phyloP scores from a whole-genome alignment of 1,139 yeast genomes.

The Kurtzmaniella natalensis region DNA sequence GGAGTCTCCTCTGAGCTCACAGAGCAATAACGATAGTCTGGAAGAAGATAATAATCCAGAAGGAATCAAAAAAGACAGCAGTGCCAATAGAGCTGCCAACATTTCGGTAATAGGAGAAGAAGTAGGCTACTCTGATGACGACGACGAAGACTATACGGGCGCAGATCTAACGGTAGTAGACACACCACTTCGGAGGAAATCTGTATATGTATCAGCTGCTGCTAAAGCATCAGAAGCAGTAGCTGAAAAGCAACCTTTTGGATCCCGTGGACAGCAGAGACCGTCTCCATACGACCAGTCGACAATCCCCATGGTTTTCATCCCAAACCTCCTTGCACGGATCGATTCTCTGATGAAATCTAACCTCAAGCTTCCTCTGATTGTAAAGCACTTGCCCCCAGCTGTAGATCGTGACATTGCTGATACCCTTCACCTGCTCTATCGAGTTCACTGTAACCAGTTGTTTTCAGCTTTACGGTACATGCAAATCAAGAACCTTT shows the following conservation, averaged over 20 bases:
- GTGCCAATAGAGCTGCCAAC: too few relatives aligned
- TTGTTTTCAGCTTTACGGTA: slow-evolving; percentile 63
- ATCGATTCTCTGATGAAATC: slow-evolving; percentile 20
- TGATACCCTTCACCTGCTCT: slow-evolving; percentile 55
- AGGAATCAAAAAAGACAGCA: too few relatives aligned
- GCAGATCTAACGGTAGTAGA: too few relatives aligned
- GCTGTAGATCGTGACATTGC: slow-evolving; percentile 56
- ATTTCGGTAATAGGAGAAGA: not conserved
- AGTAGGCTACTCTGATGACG: not conserved
- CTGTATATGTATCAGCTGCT: too few relatives aligned
- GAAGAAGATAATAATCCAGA: not conserved
- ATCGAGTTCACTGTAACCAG: slow-evolving; percentile 58
- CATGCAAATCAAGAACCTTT: slow-evolving; percentile 61
- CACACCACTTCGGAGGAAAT: too few relatives aligned
- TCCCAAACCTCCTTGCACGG: slow-evolving; percentile 33
- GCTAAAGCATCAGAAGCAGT: not conserved
- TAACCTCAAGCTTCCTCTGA: slow-evolving; percentile 46
- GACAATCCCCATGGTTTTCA: slow-evolving; percentile 23
- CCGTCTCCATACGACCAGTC: slow-evolving; percentile 11
- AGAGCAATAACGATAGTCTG: not conserved
- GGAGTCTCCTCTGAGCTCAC: not conserved
- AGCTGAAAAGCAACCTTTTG: not conserved
- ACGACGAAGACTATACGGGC: too few relatives aligned
- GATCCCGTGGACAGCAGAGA: slow-evolving; percentile 5
- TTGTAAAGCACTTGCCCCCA: slow-evolving; percentile 46